A percentile compares a stretch with the other conserved stretches of the same genome.
Conservation (phyloP, 208 protist species). For the Acanthamoeba quina region DNA sequence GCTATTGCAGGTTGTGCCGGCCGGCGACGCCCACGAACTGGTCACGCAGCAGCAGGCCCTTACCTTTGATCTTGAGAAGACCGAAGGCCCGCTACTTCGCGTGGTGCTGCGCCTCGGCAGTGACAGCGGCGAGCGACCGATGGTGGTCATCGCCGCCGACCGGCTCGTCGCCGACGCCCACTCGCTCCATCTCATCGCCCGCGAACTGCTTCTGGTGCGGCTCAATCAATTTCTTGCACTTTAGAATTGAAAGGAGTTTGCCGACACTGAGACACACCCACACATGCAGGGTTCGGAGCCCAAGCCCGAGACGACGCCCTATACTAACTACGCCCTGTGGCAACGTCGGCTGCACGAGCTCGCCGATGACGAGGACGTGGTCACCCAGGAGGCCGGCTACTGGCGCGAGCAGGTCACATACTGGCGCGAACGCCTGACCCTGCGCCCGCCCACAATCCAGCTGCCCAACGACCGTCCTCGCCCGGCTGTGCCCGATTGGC, state of each 20-base stretch:
- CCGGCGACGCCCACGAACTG: neutral
- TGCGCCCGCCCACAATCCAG: conserved; percentile 20
- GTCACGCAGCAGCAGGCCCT: neutral
- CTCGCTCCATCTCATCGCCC: conserved; percentile 7
- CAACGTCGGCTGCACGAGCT: conserved; percentile 20
- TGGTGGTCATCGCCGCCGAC: conserved; percentile 11
- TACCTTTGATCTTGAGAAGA: neutral
- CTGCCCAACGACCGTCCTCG: conserved; percentile 61
- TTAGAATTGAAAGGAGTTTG: too few species aligned
- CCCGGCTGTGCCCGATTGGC: conserved; percentile 35
- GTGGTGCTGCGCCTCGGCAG: conserved; percentile 7
- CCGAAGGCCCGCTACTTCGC: neutral
- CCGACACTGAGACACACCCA: neutral
- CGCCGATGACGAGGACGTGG: neutral
- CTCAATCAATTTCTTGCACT: neutral
- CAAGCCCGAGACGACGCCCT: neutral
- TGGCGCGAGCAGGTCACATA: conserved; percentile 29
- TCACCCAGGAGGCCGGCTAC: neutral
- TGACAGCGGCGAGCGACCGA: neutral
- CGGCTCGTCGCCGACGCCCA: neutral
- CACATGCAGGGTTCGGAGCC: neutral
- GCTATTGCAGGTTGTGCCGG: neutral
- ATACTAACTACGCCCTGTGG: conserved; percentile 23
- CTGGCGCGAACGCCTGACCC: conserved; percentile 30
- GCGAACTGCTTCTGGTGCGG: neutral